phyloP scores from a whole-genome alignment of 164 flowering plant species.

The Houttuynia cordata region DNA sequence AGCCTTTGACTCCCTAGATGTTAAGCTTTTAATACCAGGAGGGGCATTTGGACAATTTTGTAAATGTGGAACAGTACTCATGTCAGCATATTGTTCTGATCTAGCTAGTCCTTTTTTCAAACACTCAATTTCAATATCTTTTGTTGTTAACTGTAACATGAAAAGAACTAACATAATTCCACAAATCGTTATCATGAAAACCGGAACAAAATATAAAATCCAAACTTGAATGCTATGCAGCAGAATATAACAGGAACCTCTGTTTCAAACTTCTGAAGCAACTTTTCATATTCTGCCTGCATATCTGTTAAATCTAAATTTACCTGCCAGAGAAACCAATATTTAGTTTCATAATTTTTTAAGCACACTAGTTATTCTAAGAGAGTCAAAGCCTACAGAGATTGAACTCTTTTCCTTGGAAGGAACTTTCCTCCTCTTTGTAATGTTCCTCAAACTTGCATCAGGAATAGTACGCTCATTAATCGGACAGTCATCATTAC shows the following conservation, averaged over 20 bases:
- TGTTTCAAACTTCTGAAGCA: constrained; percentile 48
- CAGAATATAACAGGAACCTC: constrained; percentile 31
- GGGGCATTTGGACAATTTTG: constrained; percentile 1
- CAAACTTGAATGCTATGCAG: constrained; percentile 1
- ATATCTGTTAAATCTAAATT: constrained; percentile 32
- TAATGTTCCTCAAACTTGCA: constrained; percentile 66
- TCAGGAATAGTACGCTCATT: constrained; percentile 51
- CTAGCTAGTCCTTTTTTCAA: constrained; percentile 39
- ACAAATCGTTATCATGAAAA: not conserved
- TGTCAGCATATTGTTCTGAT: constrained; percentile 12
- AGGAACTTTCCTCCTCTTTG: constrained; percentile 66
- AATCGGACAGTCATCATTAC: constrained; percentile 9
- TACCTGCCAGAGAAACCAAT: constrained; percentile 27
- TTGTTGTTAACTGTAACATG: constrained; percentile 37
- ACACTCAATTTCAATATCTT: constrained; percentile 47
- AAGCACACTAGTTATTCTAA: constrained; percentile 4
- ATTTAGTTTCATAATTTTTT: not conserved
- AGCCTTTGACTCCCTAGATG: constrained; percentile 49
- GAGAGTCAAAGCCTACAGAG: constrained; percentile 23
- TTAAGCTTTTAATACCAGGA: constrained; percentile 20
- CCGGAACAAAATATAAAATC: constrained; percentile 1
- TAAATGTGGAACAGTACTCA: constrained; percentile 6
- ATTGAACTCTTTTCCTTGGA: constrained; percentile 33
- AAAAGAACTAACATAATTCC: not conserved
- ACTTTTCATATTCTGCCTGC: constrained; percentile 60